Base-by-base conservation (phyloP, 345 rosid species). In the Euphorbia lathyris region DNA sequence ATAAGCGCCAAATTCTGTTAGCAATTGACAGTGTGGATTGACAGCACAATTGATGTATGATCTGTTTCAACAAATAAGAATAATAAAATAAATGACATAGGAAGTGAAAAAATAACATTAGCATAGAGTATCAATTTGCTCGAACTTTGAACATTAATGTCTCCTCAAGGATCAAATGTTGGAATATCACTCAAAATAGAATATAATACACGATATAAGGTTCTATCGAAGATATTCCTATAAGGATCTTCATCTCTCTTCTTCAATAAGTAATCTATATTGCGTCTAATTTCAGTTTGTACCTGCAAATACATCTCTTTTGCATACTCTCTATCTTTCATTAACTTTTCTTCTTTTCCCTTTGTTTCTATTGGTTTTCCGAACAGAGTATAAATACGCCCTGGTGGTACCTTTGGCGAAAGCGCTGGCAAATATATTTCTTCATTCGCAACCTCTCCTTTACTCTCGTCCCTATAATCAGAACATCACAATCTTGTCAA, bases 211-310 rank as follows among this genome's bases (percentile, higher is more conserved):
- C 72, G 79, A 53, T 85, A 85, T n/a, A 72, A 8, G 38, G 79
- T 56, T 76, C 97, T 83, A 66, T 90, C 89, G 22, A 87, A 6
- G 25, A 93, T 58, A 58, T 63, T 82, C 80, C 95, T 77, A 58
- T 81, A 87, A 9, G 95, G 97, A 76, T 93, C 98, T 74, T 79
- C 83, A 74, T 88, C 85, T 66, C 97, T 60, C 80, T 87, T 93
- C 86, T 84, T 82, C 80, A 93, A 80, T 79, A 90, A 84, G 81
- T 86, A 93, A 19, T 72, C 82, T 16, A 88, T 79, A 53, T 72
- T 75, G 38, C 64, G 36, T 81, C 86, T 86, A 3, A 93, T 90
- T 68, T 87, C 86, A 0, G 77, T 84, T 79, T 90, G 86, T 29
- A 80, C 79, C 70, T 88, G 84, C 89, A 85, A 80, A 73, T 90